These are phyloP conservation scores for Fusarium protoensiforme DNA, from an alignment of 2,329 filamentous ascomycete genomes.

Conservation along the genomic window DNA sequence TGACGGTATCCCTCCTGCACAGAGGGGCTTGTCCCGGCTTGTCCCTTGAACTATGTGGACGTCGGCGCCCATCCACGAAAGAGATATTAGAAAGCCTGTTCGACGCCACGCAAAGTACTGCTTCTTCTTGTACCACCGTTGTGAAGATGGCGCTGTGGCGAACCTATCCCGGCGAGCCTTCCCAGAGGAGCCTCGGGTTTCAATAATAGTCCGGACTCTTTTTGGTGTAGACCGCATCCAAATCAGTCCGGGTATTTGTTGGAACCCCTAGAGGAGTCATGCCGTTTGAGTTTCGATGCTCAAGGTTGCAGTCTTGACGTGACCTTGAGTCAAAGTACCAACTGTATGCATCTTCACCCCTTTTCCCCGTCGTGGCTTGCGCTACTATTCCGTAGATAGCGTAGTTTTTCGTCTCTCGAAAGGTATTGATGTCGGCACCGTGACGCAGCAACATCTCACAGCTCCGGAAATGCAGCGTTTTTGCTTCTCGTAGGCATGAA, in stretches of 20 bases:
- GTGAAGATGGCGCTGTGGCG: not conserved
- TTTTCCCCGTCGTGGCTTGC: too few relatives aligned
- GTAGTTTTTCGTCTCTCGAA: not conserved
- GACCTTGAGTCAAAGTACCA: not conserved
- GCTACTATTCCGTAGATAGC: not conserved
- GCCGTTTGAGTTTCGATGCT: too few relatives aligned
- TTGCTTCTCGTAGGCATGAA: not conserved
- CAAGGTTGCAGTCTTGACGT: not conserved
- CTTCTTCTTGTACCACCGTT: not conserved
- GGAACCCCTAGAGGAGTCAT: too few relatives aligned
- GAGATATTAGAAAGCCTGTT: not conserved
- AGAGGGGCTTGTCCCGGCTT: not conserved
- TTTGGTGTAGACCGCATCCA: too few relatives aligned
- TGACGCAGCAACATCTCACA: not conserved
- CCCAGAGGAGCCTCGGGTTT: too few relatives aligned
- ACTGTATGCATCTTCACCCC: not conserved
- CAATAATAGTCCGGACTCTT: too few relatives aligned
- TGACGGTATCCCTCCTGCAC: not conserved
- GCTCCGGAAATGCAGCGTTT: not conserved
- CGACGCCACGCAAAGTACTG: not conserved
- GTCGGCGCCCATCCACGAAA: not conserved
- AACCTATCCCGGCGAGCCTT: too few relatives aligned
- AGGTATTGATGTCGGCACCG: not conserved
- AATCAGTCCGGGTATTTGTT: too few relatives aligned
- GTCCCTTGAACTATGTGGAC: not conserved